phyloP scores from a whole-genome alignment of 2,329 filamentous ascomycete species.

The Fusarium robinianum region DNA sequence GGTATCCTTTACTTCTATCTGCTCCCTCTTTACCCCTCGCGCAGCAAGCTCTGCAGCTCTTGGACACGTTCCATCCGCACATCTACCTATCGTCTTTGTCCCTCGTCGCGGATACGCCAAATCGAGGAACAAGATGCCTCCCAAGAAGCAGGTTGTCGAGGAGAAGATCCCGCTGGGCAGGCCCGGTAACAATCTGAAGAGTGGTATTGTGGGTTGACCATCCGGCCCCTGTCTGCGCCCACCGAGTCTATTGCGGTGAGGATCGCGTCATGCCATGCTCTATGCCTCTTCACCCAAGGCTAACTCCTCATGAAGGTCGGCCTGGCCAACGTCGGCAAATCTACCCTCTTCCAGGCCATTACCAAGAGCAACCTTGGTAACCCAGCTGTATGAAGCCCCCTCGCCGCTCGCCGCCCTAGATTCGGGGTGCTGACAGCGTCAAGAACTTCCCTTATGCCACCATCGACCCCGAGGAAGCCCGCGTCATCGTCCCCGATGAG shows the following conservation, averaged over 20 bases:
- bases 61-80: conserved; percentile 54
- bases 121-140: conserved; percentile 80
- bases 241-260: background rate
- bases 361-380: conserved; percentile 97
- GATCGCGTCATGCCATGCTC: conserved; percentile 4
- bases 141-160: conserved; percentile 90
- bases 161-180: conserved; percentile 96
- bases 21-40: conserved; percentile 52
- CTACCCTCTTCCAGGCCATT: conserved; percentile 98
- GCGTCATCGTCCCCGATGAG: conserved; percentile 94
- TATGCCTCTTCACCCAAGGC: conserved; percentile 19
- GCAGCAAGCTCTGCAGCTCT: conserved; percentile 71
- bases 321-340: conserved; percentile 99
- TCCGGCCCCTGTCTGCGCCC: conserved; percentile 1
- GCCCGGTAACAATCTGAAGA: conserved; percentile 98
- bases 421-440: conserved; percentile 48
- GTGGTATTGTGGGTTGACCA: conserved; percentile 80
- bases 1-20: conserved; percentile 58
- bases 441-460: conserved; percentile 99
- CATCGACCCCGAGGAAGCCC: conserved; percentile 97
- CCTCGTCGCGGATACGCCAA: conserved; percentile 62
- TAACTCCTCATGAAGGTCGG: conserved; percentile 71
- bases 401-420: conserved; percentile 41
- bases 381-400: conserved; percentile 73
- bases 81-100: conserved; percentile 55